Evolutionary conservation across 305 asterid genomes (phyloP).

Genomic region (Solanum hybrid): DNA sequence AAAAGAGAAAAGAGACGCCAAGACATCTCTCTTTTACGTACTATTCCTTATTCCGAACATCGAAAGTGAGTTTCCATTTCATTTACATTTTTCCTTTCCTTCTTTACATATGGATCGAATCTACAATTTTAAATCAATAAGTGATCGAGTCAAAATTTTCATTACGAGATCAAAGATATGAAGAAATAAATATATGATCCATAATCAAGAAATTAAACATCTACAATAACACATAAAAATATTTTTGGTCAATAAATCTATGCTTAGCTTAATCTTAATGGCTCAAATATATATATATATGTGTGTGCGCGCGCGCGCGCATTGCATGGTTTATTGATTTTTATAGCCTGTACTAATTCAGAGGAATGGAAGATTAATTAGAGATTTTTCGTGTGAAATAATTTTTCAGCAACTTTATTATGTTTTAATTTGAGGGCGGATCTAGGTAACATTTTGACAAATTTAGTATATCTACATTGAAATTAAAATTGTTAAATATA

Average conservation of each 20-base stretch:
- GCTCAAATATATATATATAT: background rate
- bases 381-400: background rate
- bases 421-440: background rate
- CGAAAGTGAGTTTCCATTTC: conserved; percentile 28
- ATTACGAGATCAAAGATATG: too few relatives aligned
- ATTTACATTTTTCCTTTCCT: background rate
- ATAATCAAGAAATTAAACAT: too few relatives aligned
- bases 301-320: too few relatives aligned
- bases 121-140: too few relatives aligned
- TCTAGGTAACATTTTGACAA: background rate
- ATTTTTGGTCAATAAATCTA: too few relatives aligned
- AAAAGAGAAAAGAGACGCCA: conserved; percentile 46
- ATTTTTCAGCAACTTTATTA: background rate
- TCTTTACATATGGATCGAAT: background rate
- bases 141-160: background rate
- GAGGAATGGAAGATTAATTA: background rate
- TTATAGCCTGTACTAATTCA: background rate
- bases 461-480: background rate
- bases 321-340: background rate
- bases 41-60: conserved; percentile 53
- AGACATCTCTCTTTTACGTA: conserved; percentile 47
- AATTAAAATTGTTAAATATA: background rate
- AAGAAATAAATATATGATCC: too few relatives aligned
- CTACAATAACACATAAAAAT: too few relatives aligned
- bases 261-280: too few relatives aligned